These are phyloP conservation scores for Fomitopsis betulina DNA, from an alignment of 1,284 basidiomycete species.

Conservation along the genomic window DNA sequence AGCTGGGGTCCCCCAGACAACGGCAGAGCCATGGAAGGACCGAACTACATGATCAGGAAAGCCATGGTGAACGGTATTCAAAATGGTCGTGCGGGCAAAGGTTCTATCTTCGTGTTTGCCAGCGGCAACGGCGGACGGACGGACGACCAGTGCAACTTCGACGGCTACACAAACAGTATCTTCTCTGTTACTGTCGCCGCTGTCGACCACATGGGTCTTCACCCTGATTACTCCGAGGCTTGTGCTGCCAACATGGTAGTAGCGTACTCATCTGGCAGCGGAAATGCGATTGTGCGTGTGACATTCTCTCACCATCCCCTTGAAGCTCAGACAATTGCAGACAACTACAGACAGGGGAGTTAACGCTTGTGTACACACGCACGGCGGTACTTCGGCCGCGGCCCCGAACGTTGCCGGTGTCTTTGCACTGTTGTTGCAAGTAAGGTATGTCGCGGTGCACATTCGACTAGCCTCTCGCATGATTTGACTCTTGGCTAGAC, in stretches of 20 bases:
- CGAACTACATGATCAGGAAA: constrained; percentile 89
- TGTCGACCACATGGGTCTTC: constrained; percentile 87
- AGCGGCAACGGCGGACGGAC: constrained; percentile 92
- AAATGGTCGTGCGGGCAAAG: constrained; percentile 87
- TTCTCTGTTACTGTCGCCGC: constrained; percentile 96
- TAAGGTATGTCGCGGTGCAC: constrained; percentile 48
- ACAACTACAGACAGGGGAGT: constrained; percentile 93
- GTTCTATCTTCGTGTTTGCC: constrained; percentile 95
- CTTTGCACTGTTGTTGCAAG: constrained; percentile 83
- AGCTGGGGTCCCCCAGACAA: constrained; percentile 99
- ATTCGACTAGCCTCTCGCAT: neutral
- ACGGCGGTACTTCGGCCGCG: constrained; percentile 97
- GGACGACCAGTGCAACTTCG: constrained; percentile 99
- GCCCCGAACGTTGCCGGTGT: constrained; percentile 95
- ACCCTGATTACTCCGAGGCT: constrained; percentile 96
- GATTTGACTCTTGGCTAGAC: constrained; percentile 37
- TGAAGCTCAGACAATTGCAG: constrained; percentile 34
- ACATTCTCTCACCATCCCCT: constrained; percentile 6
- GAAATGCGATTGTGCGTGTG: constrained; percentile 80
- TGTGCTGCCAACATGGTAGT: constrained; percentile 97
- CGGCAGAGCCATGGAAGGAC: constrained; percentile 93
- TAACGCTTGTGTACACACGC: constrained; percentile 76
- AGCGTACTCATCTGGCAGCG: constrained; percentile 94
- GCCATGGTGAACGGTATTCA: constrained; percentile 94
- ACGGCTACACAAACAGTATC: constrained; percentile 98